These are phyloP conservation scores for Chalciporus sp. DNA, from an alignment of 1,284 basidiomycete species.

Conservation along the genomic window DNA sequence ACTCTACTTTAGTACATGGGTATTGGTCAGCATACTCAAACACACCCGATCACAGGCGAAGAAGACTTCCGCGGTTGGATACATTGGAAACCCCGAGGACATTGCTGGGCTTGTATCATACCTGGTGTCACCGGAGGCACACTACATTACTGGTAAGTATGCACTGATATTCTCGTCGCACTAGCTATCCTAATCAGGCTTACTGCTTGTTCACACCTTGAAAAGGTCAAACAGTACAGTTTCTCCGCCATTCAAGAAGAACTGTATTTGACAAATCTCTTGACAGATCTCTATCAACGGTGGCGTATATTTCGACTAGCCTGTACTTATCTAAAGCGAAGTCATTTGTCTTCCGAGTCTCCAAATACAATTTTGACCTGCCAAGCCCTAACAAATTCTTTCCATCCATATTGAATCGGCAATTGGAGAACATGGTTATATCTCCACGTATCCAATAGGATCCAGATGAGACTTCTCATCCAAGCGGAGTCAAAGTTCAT, in stretches of 20 bases:
- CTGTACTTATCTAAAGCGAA: no score
- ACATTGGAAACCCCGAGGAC: conserved; percentile 35
- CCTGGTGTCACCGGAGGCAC: conserved; percentile 38
- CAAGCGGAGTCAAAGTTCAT: no score
- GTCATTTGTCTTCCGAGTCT: no score
- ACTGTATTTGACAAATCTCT: background rate
- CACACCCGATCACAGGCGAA: conserved; percentile 16
- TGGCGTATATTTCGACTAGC: conserved; percentile 29
- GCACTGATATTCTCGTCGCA: no score
- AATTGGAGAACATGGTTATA: no score
- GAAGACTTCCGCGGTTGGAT: conserved; percentile 21
- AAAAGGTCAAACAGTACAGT: conserved; percentile 31
- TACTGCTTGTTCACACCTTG: background rate
- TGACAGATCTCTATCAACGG: conserved; percentile 31
- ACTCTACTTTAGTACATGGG: background rate
- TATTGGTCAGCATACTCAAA: no score
- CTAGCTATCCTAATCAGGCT: no score
- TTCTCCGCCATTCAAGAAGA: background rate
- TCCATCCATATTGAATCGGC: no score
- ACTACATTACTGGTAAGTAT: conserved; percentile 41
- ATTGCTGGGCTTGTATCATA: conserved; percentile 41
- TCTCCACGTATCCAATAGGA: no score
- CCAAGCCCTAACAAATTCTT: no score
- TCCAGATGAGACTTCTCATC: no score
- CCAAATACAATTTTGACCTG: no score